Evolutionary conservation across 1,139 yeast genomes (phyloP), one percentile per base, ranked within the genome.

Genomic region (Geotrichum histeridarum): DNA sequence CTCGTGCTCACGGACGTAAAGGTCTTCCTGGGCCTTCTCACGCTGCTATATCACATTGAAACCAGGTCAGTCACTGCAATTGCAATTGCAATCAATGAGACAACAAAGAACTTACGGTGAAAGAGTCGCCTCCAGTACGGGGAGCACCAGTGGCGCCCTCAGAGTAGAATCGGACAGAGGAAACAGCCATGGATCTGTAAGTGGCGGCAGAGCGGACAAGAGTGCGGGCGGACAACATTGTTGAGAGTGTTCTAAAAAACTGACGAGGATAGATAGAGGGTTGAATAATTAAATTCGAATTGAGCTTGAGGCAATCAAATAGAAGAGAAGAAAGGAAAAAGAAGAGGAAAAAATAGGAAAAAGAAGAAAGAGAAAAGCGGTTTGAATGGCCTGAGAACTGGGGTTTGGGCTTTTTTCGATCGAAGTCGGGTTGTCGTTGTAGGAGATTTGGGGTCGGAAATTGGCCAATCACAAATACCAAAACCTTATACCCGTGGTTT

Each of bases 1-100:
- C 72, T 84, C 88, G 61, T 73, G 79, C 67, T 78, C 78, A 65
- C 80, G 79, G 67, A 83, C 76, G 73, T 79, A 84, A 64, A 70
- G 72, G 70, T 83, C 85, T 73, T 84, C 90, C 64, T 78, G 78
- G 58, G 88, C 88, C 73, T 79, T 79, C 72, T 84, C 90, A 67
- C 89, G 82, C 70, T 82, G 79, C 78, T 76, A 58, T 41, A 43
- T 7, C 11, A 17, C 18, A 17, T n/a, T 12, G 27, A 42, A 27
- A 27, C 11, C 30, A 33, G 9, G 43, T 47, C 36, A 47, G 43
- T 31, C 32, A 22, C 27, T 22, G 27, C 27, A 22, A 22, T 22
- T 22, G 27, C 27, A 22, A 22, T 22, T 36, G 8, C 7, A 22
- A 22, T 22, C 27, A 22, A 22, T 3, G 2, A 31, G 7, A 15